These are phyloP conservation scores for Camillea tinctor DNA, from an alignment of 2,329 filamentous ascomycete species.

Conservation along the genomic window DNA sequence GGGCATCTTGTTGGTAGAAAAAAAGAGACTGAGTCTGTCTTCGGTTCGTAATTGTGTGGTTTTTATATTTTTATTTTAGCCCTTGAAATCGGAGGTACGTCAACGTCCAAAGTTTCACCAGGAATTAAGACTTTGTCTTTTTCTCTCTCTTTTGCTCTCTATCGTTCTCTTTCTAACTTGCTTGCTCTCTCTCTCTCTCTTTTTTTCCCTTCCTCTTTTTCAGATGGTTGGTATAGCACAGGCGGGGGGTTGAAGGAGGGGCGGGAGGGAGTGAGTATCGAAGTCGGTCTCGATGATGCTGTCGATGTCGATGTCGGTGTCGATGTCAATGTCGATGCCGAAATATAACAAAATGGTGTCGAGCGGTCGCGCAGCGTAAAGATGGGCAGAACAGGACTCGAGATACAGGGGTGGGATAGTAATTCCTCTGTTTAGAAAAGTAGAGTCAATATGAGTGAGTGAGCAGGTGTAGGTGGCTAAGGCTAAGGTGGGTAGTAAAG, in stretches of 20 bases:
- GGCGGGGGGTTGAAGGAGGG: too few species aligned
- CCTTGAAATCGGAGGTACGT: background rate
- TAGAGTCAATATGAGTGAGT: background rate
- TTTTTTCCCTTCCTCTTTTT: too few species aligned
- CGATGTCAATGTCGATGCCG: background rate
- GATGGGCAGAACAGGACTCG: background rate
- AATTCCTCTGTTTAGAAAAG: background rate
- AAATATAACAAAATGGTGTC: background rate
- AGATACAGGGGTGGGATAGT: background rate
- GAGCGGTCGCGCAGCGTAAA: background rate
- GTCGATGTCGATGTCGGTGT: background rate
- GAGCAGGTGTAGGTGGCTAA: too few species aligned
- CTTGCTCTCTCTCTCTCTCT: too few species aligned
- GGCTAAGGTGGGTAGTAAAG: too few species aligned
- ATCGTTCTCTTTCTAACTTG: too few species aligned
- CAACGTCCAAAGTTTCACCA: slow-evolving; percentile 6
- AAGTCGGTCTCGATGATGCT: background rate
- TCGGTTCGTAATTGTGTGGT: background rate
- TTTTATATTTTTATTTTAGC: background rate
- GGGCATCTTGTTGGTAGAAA: slow-evolving; percentile 57
- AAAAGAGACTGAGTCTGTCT: slow-evolving; percentile 1
- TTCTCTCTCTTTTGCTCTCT: background rate
- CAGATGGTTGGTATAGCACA: too few species aligned
- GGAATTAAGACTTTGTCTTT: slow-evolving; percentile 5
- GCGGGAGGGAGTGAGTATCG: background rate